phyloP scores from a whole-genome alignment of 2,329 filamentous ascomycete genomes.

The Escovopsis sp. region DNA sequence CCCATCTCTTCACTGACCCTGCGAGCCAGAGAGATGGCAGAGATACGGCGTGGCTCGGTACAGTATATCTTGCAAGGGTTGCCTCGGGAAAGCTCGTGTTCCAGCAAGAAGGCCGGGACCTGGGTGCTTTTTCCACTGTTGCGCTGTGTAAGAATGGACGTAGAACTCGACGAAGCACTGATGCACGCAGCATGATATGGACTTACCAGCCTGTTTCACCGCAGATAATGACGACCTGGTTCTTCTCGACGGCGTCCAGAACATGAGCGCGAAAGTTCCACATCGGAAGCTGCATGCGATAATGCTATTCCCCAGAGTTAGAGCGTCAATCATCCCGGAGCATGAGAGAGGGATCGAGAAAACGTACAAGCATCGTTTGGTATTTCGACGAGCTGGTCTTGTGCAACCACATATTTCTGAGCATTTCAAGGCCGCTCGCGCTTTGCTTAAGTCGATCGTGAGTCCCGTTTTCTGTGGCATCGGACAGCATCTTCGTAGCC shows the following conservation, averaged over 20 bases:
- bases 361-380: conserved; percentile 57
- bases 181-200: too few relatives aligned
- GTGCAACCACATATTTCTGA: conserved; percentile 42
- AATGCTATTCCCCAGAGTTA: conserved; percentile 22
- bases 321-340: background rate
- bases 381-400: conserved; percentile 46
- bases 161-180: too few relatives aligned
- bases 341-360: background rate
- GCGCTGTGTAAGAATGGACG: background rate
- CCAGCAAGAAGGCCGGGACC: conserved; percentile 84
- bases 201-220: conserved; percentile 79
- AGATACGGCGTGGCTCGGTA: conserved; percentile 89
- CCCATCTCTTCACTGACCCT: conserved; percentile 92
- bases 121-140: conserved; percentile 83
- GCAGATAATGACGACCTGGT: conserved; percentile 85
- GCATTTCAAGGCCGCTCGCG: conserved; percentile 29
- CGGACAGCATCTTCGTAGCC: conserved; percentile 28
- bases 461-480: conserved; percentile 31
- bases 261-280: conserved; percentile 72
- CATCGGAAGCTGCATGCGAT: conserved; percentile 73
- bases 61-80: conserved; percentile 84
- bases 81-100: conserved; percentile 70
- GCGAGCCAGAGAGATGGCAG: conserved; percentile 82
- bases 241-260: conserved; percentile 55
- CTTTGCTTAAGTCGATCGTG: conserved; percentile 28